Evolutionary conservation across 495 filamentous ascomycete genomes (phyloP).

Genomic region (Xylaria castorea): DNA sequence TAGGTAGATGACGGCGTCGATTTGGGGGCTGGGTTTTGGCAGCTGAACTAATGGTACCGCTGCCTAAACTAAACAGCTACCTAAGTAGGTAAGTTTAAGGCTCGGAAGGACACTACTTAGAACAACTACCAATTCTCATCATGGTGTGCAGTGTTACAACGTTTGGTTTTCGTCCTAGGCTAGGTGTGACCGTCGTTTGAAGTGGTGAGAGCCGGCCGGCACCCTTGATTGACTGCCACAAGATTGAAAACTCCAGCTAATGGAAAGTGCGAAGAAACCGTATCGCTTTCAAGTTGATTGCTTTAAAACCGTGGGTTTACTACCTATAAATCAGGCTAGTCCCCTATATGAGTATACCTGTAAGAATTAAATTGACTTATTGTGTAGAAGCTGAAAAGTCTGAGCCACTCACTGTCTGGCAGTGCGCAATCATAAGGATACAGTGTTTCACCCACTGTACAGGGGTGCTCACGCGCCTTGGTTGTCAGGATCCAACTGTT

Average conservation of each 20-base stretch:
- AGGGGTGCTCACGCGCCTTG: slow-evolving; percentile 1
- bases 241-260: background rate
- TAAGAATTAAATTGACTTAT: background rate
- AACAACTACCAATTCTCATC: background rate
- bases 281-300: background rate
- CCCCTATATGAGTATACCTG: background rate
- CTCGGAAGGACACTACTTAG: background rate
- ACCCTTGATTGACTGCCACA: background rate
- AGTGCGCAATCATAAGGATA: background rate
- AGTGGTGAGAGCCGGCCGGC: background rate
- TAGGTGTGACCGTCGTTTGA: background rate
- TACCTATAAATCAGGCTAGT: background rate
- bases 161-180: background rate
- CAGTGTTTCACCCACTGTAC: slow-evolving; percentile 16
- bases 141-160: background rate
- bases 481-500: background rate
- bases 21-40: background rate
- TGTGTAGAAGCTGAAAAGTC: slow-evolving; percentile 4
- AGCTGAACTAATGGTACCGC: background rate
- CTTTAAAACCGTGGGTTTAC: background rate
- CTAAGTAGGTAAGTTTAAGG: background rate
- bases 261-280: background rate
- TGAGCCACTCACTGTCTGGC: background rate
- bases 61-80: background rate
- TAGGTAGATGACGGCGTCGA: background rate